phyloP scores from a whole-genome alignment of 345 rosid species.

The Eucalyptus regnans region DNA sequence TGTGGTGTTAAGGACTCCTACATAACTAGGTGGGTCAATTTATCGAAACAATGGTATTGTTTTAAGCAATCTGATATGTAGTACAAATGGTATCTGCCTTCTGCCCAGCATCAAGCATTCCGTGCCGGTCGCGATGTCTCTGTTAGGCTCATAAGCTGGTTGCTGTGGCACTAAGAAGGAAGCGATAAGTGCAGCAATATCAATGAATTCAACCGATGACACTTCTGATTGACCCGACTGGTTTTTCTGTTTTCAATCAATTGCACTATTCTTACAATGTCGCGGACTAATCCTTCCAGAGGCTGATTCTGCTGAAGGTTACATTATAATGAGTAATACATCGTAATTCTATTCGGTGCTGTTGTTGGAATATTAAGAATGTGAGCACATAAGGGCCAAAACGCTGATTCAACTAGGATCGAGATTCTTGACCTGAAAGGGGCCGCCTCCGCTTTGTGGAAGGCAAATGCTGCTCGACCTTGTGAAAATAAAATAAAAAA shows the following conservation, averaged over 20 bases:
- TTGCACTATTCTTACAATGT: neutral
- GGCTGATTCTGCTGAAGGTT: neutral
- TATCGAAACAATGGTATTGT: neutral
- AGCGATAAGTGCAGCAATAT: neutral
- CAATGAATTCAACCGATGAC: neutral
- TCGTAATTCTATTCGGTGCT: neutral
- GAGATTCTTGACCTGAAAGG: neutral
- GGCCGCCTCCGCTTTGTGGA: neutral
- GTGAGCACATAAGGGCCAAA: neutral
- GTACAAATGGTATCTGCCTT: neutral
- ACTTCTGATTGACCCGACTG: neutral
- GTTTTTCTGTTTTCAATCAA: neutral
- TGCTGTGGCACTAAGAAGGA: neutral
- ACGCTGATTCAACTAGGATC: neutral
- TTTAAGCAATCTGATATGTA: neutral
- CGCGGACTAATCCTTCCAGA: neutral
- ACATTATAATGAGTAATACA: neutral
- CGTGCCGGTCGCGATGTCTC: neutral
- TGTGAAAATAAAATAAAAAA: neutral
- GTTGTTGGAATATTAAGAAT: neutral
- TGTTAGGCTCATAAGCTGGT: neutral
- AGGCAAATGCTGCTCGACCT: neutral
- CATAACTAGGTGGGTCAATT: neutral
- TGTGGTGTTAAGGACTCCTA: neutral
- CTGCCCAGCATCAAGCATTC: neutral